These are phyloP conservation scores for Paraurostyla sp. DNA, from an alignment of 73 alveolate genomes.

Conservation along the genomic window DNA sequence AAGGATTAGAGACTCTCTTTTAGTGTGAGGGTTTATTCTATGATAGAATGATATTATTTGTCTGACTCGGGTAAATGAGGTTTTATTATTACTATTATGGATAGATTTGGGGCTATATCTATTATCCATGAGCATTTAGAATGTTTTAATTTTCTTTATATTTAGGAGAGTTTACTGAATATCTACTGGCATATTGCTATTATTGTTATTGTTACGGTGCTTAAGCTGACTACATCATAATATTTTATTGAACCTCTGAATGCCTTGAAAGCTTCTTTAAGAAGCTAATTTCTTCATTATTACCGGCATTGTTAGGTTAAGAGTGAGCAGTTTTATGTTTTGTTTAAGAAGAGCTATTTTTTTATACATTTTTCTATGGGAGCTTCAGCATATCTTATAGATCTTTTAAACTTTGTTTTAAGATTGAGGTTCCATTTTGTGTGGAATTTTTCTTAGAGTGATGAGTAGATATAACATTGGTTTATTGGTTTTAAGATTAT, in stretches of 20 bases:
- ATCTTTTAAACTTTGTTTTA: constrained; percentile 32
- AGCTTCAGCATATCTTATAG: constrained; percentile 22
- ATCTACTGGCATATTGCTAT: constrained; percentile 22
- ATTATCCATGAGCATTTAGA: not conserved
- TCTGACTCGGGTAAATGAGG: too few species aligned
- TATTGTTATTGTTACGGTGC: not conserved
- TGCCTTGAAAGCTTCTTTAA: constrained; percentile 29
- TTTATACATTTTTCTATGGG: not conserved
- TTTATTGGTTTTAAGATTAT: not conserved
- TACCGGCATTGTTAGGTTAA: not conserved
- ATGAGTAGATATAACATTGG: not conserved
- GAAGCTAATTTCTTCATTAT: constrained; percentile 40
- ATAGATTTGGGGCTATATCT: not conserved
- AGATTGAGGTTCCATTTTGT: not conserved
- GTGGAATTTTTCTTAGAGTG: constrained; percentile 50
- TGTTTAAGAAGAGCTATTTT: not conserved
- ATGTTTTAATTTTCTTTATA: constrained; percentile 26
- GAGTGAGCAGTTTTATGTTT: not conserved
- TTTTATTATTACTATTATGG: too few species aligned
- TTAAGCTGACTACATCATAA: not conserved
- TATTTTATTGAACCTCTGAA: not conserved
- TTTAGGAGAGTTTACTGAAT: constrained; percentile 47
- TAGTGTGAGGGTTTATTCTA: not conserved
- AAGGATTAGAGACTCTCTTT: not conserved
- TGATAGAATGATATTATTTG: not conserved